A percentile compares a stretch with the other conserved stretches of the same genome.
phyloP scores from a whole-genome alignment of 257 asterid genomes.

The Hygrophila difformis region DNA sequence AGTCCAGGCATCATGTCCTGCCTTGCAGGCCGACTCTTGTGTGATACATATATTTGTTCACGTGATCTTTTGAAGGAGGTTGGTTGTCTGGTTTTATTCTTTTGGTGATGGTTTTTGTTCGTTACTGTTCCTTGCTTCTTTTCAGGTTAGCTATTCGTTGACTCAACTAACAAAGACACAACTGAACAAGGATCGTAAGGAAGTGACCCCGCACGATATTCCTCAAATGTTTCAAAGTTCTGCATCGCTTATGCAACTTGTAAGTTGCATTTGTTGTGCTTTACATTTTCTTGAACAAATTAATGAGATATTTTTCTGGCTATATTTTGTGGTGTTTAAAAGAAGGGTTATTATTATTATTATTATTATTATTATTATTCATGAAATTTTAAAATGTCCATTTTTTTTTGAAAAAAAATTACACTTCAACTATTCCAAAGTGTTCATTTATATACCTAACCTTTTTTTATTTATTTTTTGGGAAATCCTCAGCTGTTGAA shows the following conservation, averaged over 20 bases:
- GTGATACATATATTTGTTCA: constrained; percentile 82
- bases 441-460: no score
- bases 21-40: constrained; percentile 92
- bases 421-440: no score
- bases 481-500: no score
- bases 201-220: constrained; percentile 73
- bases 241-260: constrained; percentile 71
- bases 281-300: constrained; percentile 9
- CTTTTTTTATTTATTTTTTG: no score
- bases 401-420: no score
- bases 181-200: constrained; percentile 76
- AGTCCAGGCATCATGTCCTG: constrained; percentile 85
- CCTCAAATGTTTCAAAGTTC: constrained; percentile 76
- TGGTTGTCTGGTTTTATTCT: constrained; percentile 15
- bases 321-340: no score
- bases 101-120: constrained; percentile 17
- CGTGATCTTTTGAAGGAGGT: constrained; percentile 95
- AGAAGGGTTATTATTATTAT: no score
- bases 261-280: constrained; percentile 30
- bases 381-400: no score
- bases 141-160: constrained; percentile 93
- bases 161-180: constrained; percentile 81
- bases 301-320: neutral
- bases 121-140: constrained; percentile 14
- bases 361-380: no score